Evolutionary conservation across 1,284 basidiomycete genomes (phyloP), one percentile per base, ranked within the genome.

Genomic region (Boletus semigastroideus): DNA sequence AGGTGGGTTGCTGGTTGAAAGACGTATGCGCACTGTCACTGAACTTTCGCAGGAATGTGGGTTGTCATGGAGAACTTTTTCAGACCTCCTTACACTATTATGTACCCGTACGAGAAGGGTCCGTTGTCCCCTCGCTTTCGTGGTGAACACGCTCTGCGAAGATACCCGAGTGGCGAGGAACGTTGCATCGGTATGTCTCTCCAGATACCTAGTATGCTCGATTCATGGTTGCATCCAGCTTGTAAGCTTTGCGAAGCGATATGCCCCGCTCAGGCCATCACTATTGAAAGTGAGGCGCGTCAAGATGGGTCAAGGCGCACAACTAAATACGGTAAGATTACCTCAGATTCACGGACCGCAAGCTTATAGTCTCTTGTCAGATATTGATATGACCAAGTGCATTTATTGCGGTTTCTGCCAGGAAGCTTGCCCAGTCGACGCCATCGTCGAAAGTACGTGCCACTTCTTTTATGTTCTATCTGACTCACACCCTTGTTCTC

Each of bases 231-330:
- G 14, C 44, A 22, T 36, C 14, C 58, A 95, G 95, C 97, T 37
- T 99, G 97, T 78, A 99, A 99, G 74, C 85, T 99, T 25, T 99
- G 97, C 69, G 97, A 99, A 73, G 96, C 97, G 42, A 99, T 99
- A 65, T 99, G 96, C 74, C 96, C 97, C 40, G 97, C 97, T 25
- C 97, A 98, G 73, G 97, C 97, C 17, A 99, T 99, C 71, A 99
- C 97, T 27, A 99, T 99, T 67, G 97, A 99, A 77, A 94, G 92
- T 58, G 97, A 99, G 75, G 87, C 95, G 49, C 87, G 97, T 60
- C 78, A 87, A 71, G 97, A 99, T 69, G 97, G 97, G 50, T 96
- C 94, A 52, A 84, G 97, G 68, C 83, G 94, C 74, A 99, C 97
- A 51, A 99, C 97, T 37, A 92, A 93, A 82, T 99, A 99, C 70